phyloP scores from a whole-genome alignment of 768 basidiomycete genomes.

The Serendipita sp. region DNA sequence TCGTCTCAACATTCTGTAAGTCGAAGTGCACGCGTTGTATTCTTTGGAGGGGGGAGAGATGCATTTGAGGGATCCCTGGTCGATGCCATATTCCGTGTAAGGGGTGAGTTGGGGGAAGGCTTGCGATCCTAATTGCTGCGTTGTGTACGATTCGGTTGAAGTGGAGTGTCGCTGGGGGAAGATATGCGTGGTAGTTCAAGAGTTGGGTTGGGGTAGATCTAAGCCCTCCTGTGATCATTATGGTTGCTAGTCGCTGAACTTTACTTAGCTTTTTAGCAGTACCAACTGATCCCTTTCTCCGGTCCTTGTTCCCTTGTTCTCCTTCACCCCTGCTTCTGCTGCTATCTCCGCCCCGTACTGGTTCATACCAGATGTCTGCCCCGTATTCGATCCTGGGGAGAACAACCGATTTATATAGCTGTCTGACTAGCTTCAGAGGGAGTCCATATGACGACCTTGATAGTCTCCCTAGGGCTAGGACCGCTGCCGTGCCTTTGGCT shows the following conservation, averaged over 20 bases:
- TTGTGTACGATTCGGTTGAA: not conserved
- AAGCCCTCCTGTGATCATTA: constrained; percentile 3
- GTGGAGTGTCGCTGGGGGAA: not conserved
- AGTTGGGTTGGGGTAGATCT: constrained; percentile 4
- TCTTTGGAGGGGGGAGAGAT: constrained; percentile 4
- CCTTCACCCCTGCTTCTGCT: not conserved
- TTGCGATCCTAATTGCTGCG: not conserved
- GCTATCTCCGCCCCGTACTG: not conserved
- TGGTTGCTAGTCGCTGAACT: constrained; percentile 5
- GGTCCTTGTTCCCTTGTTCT: not conserved
- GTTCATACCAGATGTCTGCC: not conserved
- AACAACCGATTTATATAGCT: constrained; percentile 5
- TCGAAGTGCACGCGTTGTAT: not conserved
- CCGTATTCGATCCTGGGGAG: constrained; percentile 5
- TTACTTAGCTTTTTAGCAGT: not conserved
- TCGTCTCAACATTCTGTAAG: constrained; percentile 1
- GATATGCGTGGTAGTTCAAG: constrained; percentile 5
- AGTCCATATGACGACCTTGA: not conserved
- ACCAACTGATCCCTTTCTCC: constrained; percentile 2
- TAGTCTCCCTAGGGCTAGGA: not conserved
- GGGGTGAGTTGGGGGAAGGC: not conserved
- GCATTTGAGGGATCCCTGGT: not conserved
- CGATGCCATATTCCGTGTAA: not conserved
- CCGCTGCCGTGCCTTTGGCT: not conserved
- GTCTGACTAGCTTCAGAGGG: not conserved